Base-by-base conservation (phyloP, 2,329 filamentous ascomycete genomes). In the Ophiocordyceps unilateralis region DNA sequence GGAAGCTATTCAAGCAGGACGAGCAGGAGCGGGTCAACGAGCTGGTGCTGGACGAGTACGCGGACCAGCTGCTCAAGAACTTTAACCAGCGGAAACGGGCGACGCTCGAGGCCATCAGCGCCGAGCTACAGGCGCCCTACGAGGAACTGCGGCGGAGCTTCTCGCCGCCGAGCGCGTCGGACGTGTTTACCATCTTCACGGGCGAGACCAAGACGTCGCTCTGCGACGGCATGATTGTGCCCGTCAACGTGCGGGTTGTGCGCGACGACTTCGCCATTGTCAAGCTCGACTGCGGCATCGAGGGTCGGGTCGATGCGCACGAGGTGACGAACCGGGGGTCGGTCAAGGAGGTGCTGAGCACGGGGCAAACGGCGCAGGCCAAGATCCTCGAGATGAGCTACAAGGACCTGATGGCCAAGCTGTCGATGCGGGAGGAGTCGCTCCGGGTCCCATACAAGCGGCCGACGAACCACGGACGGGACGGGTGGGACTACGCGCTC, bases 1-100 rank as follows among this genome's bases (percentile, higher is more conserved):
- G 88, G 48, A 93, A 89, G 60, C 76, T 98, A n/a, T 84, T 98
- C 59, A 84, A 86, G 55, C 87, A 96, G 44, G 85, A 94, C 40
- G 83, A 87, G 50, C 85, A 93, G 53, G 89, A 96, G 54, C 84
- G 88, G 55, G 87, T 98, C 56, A 94, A 96, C 55, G 91, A 98
- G 55, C 71, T 98, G 39, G 87, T 95, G 47, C 70, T 98, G 4
- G 91, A 98, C 60, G 87, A 96, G 60, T 98, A 98, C 55, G 91
- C 91, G 1, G 86, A 94, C 55, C 89, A 98, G 65, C 70, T 98
- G 49, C 83, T 95, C 65, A 81, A 76, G 50, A 93, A 94, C 53
- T 88, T 94, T 58, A 87, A 86, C 53, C 88, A 95, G 59, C 79
- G 83, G 50, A 98, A 98, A 68, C 84, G 91, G 45, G 89, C 89